These are phyloP conservation scores for Kandelia obovata DNA, from an alignment of 345 rosid genomes.

Conservation along the genomic window DNA sequence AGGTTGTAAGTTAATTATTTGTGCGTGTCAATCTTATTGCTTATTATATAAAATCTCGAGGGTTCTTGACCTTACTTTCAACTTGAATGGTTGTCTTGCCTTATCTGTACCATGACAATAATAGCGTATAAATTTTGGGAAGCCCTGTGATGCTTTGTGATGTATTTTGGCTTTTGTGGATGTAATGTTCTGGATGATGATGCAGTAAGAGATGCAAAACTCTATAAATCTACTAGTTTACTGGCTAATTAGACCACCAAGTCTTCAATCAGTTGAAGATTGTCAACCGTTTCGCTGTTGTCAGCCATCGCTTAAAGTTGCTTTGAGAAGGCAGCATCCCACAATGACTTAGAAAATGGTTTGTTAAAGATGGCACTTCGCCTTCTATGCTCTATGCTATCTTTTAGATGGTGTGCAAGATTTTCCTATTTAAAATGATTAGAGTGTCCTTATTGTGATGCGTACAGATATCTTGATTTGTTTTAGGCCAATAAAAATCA, in stretches of 20 bases:
- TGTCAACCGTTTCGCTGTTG: conserved; percentile 34
- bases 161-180: not conserved
- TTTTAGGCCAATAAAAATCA: conserved; percentile 16
- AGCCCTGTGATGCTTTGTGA: not conserved
- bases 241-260: conserved; percentile 10
- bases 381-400: not conserved
- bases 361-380: conserved; percentile 10
- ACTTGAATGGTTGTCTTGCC: not conserved
- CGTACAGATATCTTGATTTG: not conserved
- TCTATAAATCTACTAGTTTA: conserved; percentile 23
- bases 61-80: not conserved
- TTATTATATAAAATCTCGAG: not conserved
- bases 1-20: conserved; percentile 12
- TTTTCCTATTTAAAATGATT: conserved; percentile 11
- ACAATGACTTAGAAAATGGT: not conserved
- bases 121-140: conserved; percentile 1
- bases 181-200: not conserved
- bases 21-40: conserved; percentile 16
- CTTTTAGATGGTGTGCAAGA: conserved; percentile 6
- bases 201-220: conserved; percentile 20
- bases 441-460: not conserved
- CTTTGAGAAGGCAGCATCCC: conserved; percentile 15
- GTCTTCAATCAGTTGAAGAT: conserved; percentile 11
- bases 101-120: not conserved
- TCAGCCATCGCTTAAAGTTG: conserved; percentile 24